Percentiles rank a stretch among this genome's conserved stretches.
phyloP scores from a whole-genome alignment of 257 asterid species.

The Solanum bukasovii region DNA sequence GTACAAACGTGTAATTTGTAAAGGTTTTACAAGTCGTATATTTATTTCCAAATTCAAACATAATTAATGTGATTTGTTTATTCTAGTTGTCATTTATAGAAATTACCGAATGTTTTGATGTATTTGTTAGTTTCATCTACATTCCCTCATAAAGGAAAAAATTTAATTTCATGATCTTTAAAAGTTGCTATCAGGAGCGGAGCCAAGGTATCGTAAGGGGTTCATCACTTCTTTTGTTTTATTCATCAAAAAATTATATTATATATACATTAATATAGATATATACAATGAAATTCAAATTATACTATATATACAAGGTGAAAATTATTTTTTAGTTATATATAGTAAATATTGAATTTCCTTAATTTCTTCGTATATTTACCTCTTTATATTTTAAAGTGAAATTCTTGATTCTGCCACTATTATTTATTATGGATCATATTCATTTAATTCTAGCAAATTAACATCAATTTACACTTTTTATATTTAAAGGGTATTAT shows the following conservation, averaged over 20 bases:
- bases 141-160: neutral
- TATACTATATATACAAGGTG: too few species aligned
- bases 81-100: neutral
- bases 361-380: too few species aligned
- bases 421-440: neutral
- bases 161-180: neutral
- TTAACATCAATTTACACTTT: too few species aligned
- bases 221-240: too few species aligned
- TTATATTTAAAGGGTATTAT: neutral
- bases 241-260: too few species aligned
- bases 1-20: neutral
- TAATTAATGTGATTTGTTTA: neutral
- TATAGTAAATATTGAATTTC: too few species aligned
- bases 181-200: neutral
- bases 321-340: too few species aligned
- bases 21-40: neutral
- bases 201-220: neutral
- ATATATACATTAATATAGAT: neutral
- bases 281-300: too few species aligned
- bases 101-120: neutral
- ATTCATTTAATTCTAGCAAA: neutral
- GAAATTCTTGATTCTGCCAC: too few species aligned
- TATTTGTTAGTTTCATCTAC: neutral
- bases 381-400: too few species aligned
- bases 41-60: neutral